Percentiles rank a stretch among this genome's conserved stretches.
Conservation (phyloP, 2,329 filamentous ascomycete genomes). For the Fusarium nematophilum region DNA sequence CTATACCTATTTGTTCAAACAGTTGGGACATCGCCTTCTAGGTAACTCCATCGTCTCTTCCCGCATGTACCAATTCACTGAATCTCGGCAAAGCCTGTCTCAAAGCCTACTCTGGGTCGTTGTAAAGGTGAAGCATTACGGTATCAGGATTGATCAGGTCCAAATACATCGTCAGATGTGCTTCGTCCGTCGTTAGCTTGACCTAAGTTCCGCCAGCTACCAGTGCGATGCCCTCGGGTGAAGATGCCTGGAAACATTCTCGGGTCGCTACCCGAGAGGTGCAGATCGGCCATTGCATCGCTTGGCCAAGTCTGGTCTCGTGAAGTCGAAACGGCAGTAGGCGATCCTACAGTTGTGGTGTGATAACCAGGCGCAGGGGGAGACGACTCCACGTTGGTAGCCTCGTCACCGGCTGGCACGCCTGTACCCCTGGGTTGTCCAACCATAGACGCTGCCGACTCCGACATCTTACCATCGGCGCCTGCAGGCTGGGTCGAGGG, state of each 20-base stretch:
- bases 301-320: conserved; percentile 53
- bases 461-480: conserved; percentile 29
- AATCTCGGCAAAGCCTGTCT: conserved; percentile 6
- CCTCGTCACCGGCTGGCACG: conserved; percentile 7
- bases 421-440: conserved; percentile 12
- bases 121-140: not conserved
- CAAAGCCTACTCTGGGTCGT: not conserved
- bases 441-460: conserved; percentile 28
- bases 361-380: conserved; percentile 20
- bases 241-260: conserved; percentile 79
- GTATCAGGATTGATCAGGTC: conserved; percentile 15
- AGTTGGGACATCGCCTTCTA: not conserved
- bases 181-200: conserved; percentile 40
- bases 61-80: conserved; percentile 1
- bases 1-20: not conserved
- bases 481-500: conserved; percentile 12
- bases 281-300: conserved; percentile 55
- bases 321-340: conserved; percentile 28
- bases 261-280: conserved; percentile 71
- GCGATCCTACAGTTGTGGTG: conserved; percentile 33
- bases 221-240: conserved; percentile 58
- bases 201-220: conserved; percentile 51
- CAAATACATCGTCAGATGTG: conserved; percentile 30
- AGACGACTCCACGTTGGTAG: conserved; percentile 20
- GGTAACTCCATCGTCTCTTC: not conserved